These are phyloP conservation scores for Penicillium subrubescens DNA, from an alignment of 495 filamentous ascomycete genomes.

Conservation along the genomic window DNA sequence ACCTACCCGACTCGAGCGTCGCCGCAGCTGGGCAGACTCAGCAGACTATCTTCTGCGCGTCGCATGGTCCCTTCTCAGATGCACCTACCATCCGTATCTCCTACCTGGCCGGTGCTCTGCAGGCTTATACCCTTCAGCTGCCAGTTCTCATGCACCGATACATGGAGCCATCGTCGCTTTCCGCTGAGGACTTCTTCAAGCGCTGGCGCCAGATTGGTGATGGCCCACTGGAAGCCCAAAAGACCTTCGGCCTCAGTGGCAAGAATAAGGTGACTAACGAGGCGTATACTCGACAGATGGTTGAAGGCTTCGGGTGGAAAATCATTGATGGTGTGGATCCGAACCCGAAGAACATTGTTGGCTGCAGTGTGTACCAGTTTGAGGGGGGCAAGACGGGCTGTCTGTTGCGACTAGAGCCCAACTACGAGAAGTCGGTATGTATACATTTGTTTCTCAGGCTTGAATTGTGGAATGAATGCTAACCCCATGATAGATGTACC, in stretches of 20 bases:
- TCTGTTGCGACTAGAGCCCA: constrained; percentile 90
- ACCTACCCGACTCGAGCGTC: constrained; percentile 82
- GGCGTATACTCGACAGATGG: constrained; percentile 62
- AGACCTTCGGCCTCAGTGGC: constrained; percentile 68
- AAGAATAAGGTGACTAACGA: constrained; percentile 53
- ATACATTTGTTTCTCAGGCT: not conserved
- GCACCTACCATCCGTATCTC: constrained; percentile 91
- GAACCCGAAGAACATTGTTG: constrained; percentile 89
- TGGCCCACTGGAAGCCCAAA: constrained; percentile 79
- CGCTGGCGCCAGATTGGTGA: constrained; percentile 98
- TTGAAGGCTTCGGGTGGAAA: constrained; percentile 86
- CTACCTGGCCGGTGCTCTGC: constrained; percentile 90
- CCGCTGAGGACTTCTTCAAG: constrained; percentile 95
- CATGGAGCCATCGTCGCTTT: constrained; percentile 86
- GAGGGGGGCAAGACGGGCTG: constrained; percentile 91
- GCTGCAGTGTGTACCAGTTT: constrained; percentile 86
- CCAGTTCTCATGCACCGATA: constrained; percentile 91
- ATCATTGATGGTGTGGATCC: constrained; percentile 84
- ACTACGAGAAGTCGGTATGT: constrained; percentile 81
- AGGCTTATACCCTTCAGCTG: constrained; percentile 88
- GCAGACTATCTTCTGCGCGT: constrained; percentile 92
- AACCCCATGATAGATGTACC: constrained; percentile 72
- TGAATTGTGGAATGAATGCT: not conserved
- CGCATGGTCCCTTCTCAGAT: constrained; percentile 77
- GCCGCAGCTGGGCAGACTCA: constrained; percentile 76